Base-by-base conservation (phyloP, 2,329 filamentous ascomycete genomes). In the Fusarium aywerte region DNA sequence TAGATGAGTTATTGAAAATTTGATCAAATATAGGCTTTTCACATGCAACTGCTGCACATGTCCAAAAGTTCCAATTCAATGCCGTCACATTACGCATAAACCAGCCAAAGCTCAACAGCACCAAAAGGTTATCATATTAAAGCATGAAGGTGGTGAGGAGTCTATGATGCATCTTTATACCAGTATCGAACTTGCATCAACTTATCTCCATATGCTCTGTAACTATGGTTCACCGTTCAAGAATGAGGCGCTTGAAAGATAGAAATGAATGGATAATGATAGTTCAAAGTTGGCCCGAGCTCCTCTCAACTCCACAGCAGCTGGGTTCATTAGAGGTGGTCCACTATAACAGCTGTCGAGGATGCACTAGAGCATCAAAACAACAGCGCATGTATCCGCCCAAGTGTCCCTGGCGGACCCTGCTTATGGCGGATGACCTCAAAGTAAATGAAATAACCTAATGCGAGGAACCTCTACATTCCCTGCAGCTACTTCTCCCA, bases 351-450 rank as follows among this genome's bases (percentile, higher is more conserved):
- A 63, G 59, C 60, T 63, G 44, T 61, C 56, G 36, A 32, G 42
- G 29, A 32, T 42, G 21, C 54, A 39, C 49, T 65, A 61, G 45
- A 51, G 47, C 32, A 55, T 27, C 65, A 66, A 53, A 54, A 68
- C 65, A 68, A 68, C 62, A 62, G 55, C 56, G 61, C 65, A 68
- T 48, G 48, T 69, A 52, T 59, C 33, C 42, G 47, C 61, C 42
- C 42, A 32, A 48, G 51, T 53, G 65, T 62, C 65, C 65, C 60
- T 62, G 64, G 52, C 60, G 63, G 63, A 67, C 58, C 58, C 63
- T 67, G 61, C 44, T 54, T 48, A 63, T 40, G 52, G 42, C 58
- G 61, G 42, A 62, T 68, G 65, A 69, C 65, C 62, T 55, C 40
- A 21, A 49, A 38, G 31, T 18, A 49, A 49, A 58, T 69, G 65